These are phyloP conservation scores for Hexamita inflata DNA, from an alignment of 208 protist genomes.

Conservation along the genomic window DNA sequence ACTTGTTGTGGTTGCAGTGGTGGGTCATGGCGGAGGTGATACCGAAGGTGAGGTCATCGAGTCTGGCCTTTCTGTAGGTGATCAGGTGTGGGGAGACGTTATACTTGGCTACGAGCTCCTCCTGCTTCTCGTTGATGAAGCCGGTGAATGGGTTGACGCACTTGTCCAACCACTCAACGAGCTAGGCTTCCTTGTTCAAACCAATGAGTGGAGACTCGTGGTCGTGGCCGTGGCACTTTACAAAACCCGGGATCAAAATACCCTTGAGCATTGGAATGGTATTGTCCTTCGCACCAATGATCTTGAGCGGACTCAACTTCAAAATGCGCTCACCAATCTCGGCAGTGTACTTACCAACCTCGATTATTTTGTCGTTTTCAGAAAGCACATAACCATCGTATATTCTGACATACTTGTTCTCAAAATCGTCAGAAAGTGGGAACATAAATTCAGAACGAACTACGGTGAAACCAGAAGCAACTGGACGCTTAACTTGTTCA, in stretches of 20 bases:
- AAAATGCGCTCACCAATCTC: too few relatives aligned
- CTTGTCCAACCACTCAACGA: conserved; percentile 32
- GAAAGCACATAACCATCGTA: too few relatives aligned
- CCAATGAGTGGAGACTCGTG: conserved; percentile 39
- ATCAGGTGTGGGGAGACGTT: conserved; percentile 29
- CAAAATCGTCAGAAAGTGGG: too few relatives aligned
- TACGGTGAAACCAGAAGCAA: too few relatives aligned
- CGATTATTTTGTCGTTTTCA: too few relatives aligned
- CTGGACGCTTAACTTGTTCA: too few relatives aligned
- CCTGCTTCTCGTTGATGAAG: conserved; percentile 15
- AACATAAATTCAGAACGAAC: too few relatives aligned
- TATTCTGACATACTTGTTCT: too few relatives aligned
- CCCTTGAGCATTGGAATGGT: conserved; percentile 21
- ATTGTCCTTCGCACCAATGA: too few relatives aligned
- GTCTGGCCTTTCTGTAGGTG: conserved; percentile 31
- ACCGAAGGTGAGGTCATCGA: conserved; percentile 37
- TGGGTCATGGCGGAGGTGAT: conserved; percentile 30
- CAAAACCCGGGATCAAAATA: conserved; percentile 36
- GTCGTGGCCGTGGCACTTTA: conserved; percentile 36
- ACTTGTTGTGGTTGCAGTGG: conserved; percentile 42
- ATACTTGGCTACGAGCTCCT: conserved; percentile 28
- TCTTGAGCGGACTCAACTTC: too few relatives aligned
- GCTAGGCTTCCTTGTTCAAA: conserved; percentile 31
- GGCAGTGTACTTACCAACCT: too few relatives aligned
- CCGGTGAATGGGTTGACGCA: conserved; percentile 39